These are phyloP conservation scores for Boletus reticuloceps DNA, from an alignment of 768 basidiomycete genomes.

Conservation along the genomic window DNA sequence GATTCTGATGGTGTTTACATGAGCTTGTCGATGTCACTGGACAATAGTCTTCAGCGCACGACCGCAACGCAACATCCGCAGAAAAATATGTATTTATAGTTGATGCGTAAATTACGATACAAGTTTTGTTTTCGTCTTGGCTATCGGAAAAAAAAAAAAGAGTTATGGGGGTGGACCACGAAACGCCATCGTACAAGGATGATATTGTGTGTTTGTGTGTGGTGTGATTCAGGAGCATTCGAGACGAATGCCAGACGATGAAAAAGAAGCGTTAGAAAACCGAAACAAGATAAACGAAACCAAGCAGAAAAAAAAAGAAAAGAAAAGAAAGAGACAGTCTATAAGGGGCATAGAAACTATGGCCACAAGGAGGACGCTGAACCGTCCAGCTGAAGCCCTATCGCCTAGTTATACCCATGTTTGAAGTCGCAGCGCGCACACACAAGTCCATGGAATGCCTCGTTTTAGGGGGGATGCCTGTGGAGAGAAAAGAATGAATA, in stretches of 20 bases:
- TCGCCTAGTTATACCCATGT: conserved; percentile 11
- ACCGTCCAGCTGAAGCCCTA: not conserved
- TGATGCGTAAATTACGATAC: conserved; percentile 34
- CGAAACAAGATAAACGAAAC: conserved; percentile 13
- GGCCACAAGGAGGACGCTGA: not conserved
- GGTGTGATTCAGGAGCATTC: not conserved
- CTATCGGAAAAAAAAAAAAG: not conserved
- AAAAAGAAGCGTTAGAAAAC: conserved; percentile 2
- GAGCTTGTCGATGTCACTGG: too few species aligned
- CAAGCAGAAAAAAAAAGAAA: conserved; percentile 16
- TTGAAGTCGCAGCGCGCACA: conserved; percentile 10
- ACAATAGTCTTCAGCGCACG: too few species aligned
- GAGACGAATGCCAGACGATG: not conserved
- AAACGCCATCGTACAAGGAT: conserved; percentile 20
- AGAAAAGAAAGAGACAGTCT: not conserved
- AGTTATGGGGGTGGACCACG: not conserved
- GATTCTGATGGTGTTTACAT: too few species aligned
- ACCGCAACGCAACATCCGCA: not conserved
- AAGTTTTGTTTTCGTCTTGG: conserved; percentile 16
- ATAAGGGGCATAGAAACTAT: not conserved
- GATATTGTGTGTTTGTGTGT: not conserved
- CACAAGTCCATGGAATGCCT: conserved; percentile 19
- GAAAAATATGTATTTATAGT: conserved; percentile 28
- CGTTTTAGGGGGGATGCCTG: conserved; percentile 26
- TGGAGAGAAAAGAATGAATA: conserved; percentile 34